Conservation (phyloP, 2,329 filamentous ascomycete genomes). For the Cercospora sp. region DNA sequence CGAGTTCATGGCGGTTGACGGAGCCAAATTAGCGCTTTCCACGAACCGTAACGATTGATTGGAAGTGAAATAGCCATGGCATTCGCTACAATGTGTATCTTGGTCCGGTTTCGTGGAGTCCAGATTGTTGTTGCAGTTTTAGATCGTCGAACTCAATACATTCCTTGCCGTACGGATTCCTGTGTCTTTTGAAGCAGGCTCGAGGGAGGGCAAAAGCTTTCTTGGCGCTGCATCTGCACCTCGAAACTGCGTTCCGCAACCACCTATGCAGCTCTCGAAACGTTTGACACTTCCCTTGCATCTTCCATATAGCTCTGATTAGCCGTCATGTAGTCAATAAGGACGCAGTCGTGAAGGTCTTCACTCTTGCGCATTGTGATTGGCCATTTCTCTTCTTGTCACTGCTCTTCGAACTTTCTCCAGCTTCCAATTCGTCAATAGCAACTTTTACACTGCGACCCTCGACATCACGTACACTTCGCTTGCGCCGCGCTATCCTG, state of each 20-base stretch:
- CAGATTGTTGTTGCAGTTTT: slow-evolving; percentile 8
- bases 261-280: neutral
- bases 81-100: slow-evolving; percentile 2
- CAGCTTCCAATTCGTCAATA: neutral
- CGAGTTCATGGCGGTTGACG: neutral
- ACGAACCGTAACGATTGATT: neutral
- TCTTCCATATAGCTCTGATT: neutral
- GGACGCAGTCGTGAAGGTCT: neutral
- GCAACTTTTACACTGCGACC: neutral
- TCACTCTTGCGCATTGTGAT: neutral
- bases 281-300: neutral
- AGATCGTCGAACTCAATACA: slow-evolving; percentile 22
- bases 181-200: neutral
- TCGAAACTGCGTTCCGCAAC: neutral
- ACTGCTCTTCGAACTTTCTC: neutral
- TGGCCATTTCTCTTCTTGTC: neutral
- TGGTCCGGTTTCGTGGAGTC: slow-evolving; percentile 5
- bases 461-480: neutral
- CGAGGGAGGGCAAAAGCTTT: neutral
- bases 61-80: neutral
- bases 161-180: slow-evolving; percentile 9
- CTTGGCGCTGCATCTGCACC: neutral
- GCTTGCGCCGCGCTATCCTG: too few species aligned
- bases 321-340: neutral
- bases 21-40: neutral